Evolutionary conservation across 495 filamentous ascomycete species (phyloP), one percentile per base, ranked within the genome.

Genomic region (Penicillium silybi): DNA sequence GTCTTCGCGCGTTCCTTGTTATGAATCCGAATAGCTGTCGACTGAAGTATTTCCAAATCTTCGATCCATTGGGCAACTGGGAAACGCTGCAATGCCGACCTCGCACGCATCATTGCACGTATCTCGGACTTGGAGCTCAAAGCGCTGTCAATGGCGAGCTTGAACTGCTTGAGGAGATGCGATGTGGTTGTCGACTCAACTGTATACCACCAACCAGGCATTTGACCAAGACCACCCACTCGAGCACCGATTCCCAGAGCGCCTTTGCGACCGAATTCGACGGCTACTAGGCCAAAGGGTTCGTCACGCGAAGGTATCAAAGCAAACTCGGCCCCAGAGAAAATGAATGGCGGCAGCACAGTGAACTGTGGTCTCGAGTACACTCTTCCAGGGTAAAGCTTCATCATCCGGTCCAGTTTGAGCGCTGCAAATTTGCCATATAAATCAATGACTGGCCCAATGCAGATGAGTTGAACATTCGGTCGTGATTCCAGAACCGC

Each of bases 351-450:
- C 11, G 86, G 87, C 1, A 91, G 71, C 0, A 82, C 78, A 0
- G 86, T 90, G 63, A 90, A 90, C 64, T 90, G 83, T 5, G 87
- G 87, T 67, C 83, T 88, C 13, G 85, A 88, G 67, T 73, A 90
- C 0, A 91, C 87, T 5, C 87, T 71, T n/a, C 81, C 80, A n/a
- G 87, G 86, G 50, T 90, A 90, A 25, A 83, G 66, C 46, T 85
- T 73, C 86, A 89, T 89, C 67, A 90, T 78, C 44, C 77, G 77
- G 18, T 80, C 81, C 35, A 90, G 69, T 70, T 90, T 90, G 19
- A 88, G 63, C 0, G 87, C 86, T 3, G 87, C 87, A 61, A 90
- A 90, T 50, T 83, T 86, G 20, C 87, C 87, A 66, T 90, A 88
- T 2, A 90, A 74, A 70, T 90, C 87, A 61, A 90, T 89, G 34